These are phyloP conservation scores for Alternaria ethzedia DNA, from an alignment of 2,329 filamentous ascomycete genomes.

Conservation along the genomic window DNA sequence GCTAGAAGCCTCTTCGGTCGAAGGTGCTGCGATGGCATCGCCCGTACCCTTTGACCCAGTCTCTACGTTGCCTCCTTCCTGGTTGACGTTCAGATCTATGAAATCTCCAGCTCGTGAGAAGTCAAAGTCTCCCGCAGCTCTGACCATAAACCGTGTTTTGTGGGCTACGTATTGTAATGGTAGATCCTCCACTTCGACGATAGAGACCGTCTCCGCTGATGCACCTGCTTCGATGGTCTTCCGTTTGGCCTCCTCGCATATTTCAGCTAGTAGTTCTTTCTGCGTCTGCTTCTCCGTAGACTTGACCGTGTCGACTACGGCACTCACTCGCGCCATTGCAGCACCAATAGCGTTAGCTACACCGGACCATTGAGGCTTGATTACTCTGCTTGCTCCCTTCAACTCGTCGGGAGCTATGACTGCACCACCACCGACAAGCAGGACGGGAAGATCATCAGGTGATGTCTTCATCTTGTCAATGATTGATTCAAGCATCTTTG, in stretches of 20 bases:
- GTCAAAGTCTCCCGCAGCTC: constrained; percentile 62
- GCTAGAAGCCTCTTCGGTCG: constrained; percentile 18
- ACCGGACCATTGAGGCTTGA: constrained; percentile 63
- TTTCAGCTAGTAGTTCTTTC: constrained; percentile 45
- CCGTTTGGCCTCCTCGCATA: constrained; percentile 47
- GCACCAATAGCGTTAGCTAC: constrained; percentile 72
- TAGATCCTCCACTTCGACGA: constrained; percentile 54
- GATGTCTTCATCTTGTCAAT: constrained; percentile 70
- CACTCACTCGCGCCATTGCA: constrained; percentile 65
- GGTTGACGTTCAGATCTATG: constrained; percentile 26
- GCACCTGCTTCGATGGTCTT: constrained; percentile 50
- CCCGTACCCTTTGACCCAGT: constrained; percentile 4
- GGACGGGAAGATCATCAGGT: constrained; percentile 63
- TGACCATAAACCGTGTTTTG: constrained; percentile 59
- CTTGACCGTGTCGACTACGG: constrained; percentile 51
- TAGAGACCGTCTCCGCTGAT: constrained; percentile 34
- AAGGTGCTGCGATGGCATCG: constrained; percentile 15
- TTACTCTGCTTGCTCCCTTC: constrained; percentile 61
- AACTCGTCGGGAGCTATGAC: constrained; percentile 64
- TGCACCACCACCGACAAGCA: constrained; percentile 69
- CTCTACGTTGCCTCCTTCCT: constrained; percentile 24
- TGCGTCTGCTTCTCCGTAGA: constrained; percentile 44
- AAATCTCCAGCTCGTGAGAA: constrained; percentile 41
- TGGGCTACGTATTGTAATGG: constrained; percentile 63
- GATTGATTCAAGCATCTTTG: constrained; percentile 60